Evolutionary conservation across 768 basidiomycete genomes (phyloP), one percentile per base, ranked within the genome.

Genomic region (Candolleomyces eurysporus): DNA sequence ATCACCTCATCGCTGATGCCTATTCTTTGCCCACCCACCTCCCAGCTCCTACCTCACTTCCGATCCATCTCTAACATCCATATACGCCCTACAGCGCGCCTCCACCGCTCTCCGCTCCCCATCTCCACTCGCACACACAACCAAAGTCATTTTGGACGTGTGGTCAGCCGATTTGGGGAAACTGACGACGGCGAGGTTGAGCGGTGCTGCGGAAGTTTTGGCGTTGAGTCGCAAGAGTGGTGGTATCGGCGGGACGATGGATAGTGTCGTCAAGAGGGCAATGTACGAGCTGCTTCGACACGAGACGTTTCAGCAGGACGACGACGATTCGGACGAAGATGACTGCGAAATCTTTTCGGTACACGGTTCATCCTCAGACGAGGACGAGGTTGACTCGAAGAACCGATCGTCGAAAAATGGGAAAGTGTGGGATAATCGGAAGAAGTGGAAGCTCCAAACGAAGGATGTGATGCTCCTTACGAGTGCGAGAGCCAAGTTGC

Each of bases 241-340:
- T 2, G 26, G 26, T 26, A 26, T 26, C 26, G 26, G 26, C 26
- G 26, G 26, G 26, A 26, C 26, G n/a, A 19, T 59, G 17, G 6
- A 13, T 9, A 9, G 31, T 5, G 48, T 59, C 9, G 30, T 51
- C 5, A 59, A 51, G 48, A 46, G 58, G 22, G 58, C 40, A 16
- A 21, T 59, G 48, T 59, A 59, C 40, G 58, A 59, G 58, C n/a
- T 59, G 3, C 17, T 46, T 13, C n/a, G 43, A 22, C 9, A 30
- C 43, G 48, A 59, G 58, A 48, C 31, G 57, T 36, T 54, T 8
- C 3, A 17, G 22, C 31, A 54, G 13, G 13, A 14, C 4, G 53
- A 16, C 22, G 4, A 4, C 26, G 26, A 26, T 4, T 26, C 26
- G 4, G 31, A 54, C 31, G 53, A 32, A 22, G 31, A 54, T 22